Percentiles rank a stretch among this genome's conserved stretches.
Evolutionary conservation across 2,329 filamentous ascomycete genomes (phyloP).

Genomic region (Ceratocystis diversiconidia): DNA sequence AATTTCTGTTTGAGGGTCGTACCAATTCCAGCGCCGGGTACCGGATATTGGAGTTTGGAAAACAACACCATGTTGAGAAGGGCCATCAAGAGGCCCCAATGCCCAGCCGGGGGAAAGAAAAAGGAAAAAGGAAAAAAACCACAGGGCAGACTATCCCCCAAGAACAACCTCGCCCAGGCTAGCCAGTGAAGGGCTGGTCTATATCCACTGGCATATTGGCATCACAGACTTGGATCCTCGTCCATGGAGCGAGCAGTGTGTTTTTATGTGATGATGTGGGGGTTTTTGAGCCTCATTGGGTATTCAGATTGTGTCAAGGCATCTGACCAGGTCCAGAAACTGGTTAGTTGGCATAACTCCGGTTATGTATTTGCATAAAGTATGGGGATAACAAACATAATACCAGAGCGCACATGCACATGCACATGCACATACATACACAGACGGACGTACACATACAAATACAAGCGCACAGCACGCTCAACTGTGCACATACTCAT

Average conservation of each 20-base stretch:
- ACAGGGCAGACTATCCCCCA: neutral
- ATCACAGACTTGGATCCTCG: neutral
- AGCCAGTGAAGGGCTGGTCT: neutral
- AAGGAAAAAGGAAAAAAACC: neutral
- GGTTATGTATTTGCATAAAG: neutral
- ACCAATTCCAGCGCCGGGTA: neutral
- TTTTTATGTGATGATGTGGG: neutral
- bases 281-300: neutral
- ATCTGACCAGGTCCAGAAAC: neutral
- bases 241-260: neutral
- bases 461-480: neutral
- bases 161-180: neutral
- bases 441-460: neutral
- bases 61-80: neutral
- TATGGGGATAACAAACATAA: neutral
- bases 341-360: neutral
- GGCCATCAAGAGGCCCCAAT: neutral
- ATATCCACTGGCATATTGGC: neutral
- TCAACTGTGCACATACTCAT: neutral
- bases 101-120: neutral
- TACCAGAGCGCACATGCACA: neutral
- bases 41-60: neutral
- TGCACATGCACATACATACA: neutral
- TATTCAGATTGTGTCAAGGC: neutral
- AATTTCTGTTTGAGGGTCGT: neutral